Conservation (phyloP, 164 flowering plant genomes). For the Stephania cephalantha region DNA sequence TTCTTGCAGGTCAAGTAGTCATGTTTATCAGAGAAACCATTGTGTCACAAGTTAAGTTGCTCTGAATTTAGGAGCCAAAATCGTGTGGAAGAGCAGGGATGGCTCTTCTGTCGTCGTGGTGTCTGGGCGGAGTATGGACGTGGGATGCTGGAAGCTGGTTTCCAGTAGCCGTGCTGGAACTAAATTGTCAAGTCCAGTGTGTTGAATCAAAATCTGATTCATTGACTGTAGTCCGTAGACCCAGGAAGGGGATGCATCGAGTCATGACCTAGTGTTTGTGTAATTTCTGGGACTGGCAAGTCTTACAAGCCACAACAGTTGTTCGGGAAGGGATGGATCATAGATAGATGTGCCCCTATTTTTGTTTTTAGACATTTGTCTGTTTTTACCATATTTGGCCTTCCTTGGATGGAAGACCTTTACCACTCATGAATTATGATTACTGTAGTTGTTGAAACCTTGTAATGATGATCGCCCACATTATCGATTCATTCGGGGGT, state of each 20-base stretch:
- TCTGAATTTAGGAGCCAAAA: constrained; percentile 38
- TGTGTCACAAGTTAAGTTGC: constrained; percentile 48
- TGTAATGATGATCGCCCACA: not conserved
- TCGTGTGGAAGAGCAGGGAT: constrained; percentile 32
- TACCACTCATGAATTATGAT: not conserved
- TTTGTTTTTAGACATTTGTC: not conserved
- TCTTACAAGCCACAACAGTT: not conserved
- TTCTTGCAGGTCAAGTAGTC: constrained; percentile 63
- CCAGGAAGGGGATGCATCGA: constrained; percentile 8
- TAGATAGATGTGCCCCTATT: not conserved
- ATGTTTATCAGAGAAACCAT: constrained; percentile 48
- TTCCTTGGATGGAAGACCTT: constrained; percentile 4
- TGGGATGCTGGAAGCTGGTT: constrained; percentile 54
- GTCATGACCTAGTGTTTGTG: constrained; percentile 1
- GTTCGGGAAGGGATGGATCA: not conserved
- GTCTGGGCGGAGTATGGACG: constrained; percentile 33
- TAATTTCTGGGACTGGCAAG: not conserved
- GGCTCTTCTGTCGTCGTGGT: constrained; percentile 33
- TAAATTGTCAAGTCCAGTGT: constrained; percentile 10
- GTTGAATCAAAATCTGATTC: constrained; percentile 22
- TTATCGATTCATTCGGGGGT: not conserved
- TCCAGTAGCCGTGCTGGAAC: constrained; percentile 35
- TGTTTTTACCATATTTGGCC: not conserved
- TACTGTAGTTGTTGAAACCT: not conserved
- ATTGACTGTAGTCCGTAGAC: constrained; percentile 7